Evolutionary conservation across 139 green algal genomes (phyloP).

Genomic region (Dunaliella primolecta): DNA sequence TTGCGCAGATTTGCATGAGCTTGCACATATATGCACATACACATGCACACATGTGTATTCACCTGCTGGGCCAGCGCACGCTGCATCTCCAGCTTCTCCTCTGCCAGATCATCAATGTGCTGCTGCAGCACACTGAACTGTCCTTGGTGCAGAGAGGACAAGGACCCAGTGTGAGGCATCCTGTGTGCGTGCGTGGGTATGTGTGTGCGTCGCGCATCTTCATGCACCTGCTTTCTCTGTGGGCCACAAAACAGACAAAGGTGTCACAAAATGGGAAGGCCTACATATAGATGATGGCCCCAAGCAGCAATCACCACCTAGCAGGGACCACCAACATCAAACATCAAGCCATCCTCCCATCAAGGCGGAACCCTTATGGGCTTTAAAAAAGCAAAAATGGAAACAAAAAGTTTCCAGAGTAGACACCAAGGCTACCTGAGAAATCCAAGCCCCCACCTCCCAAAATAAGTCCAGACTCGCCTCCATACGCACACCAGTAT

Average conservation of each 20-base stretch:
- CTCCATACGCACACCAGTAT: not conserved
- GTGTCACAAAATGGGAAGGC: no score
- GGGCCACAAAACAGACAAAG: no score
- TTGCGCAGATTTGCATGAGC: no score
- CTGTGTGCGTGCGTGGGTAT: not conserved
- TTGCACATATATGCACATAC: not conserved
- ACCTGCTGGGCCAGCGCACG: conserved; percentile 53
- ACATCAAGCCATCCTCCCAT: no score
- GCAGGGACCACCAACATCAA: no score
- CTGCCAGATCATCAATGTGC: conserved; percentile 75
- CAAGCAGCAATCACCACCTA: no score
- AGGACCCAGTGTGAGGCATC: not conserved
- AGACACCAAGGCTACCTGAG: no score
- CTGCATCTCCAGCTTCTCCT: conserved; percentile 68
- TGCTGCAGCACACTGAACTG: conserved; percentile 51
- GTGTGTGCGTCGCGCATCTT: not conserved
- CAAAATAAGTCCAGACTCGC: not conserved
- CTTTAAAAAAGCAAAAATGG: no score
- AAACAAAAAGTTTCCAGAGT: no score
- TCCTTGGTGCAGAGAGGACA: not conserved
- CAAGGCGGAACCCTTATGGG: no score
- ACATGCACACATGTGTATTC: not conserved
- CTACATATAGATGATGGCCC: no score
- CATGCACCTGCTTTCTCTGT: no score
- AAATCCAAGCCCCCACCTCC: not conserved